Percentiles rank a stretch among this genome's conserved stretches.
Evolutionary conservation across 352 stramenopile genomes (phyloP).

Genomic region (Globisporangium camurandrum): DNA sequence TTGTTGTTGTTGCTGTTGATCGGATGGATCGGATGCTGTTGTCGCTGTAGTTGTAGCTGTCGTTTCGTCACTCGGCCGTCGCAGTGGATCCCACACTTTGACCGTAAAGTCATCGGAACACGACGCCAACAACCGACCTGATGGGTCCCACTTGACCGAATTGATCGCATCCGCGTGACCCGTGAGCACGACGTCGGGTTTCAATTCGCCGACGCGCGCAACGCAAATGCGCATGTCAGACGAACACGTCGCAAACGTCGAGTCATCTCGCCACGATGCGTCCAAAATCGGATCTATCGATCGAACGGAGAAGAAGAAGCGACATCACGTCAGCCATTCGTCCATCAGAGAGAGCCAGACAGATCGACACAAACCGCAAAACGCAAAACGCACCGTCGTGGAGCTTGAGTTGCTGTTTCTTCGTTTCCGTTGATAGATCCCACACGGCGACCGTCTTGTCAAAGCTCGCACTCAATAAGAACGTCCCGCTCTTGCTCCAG

Average conservation of each 20-base stretch:
- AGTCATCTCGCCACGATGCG: constrained; percentile 92
- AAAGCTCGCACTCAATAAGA: constrained; percentile 73
- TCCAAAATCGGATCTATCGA: constrained; percentile 76
- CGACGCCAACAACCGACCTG: constrained; percentile 89
- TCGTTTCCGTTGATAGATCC: constrained; percentile 84
- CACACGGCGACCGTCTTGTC: constrained; percentile 84
- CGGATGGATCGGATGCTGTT: constrained; percentile 4
- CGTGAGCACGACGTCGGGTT: constrained; percentile 76
- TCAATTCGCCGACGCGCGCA: constrained; percentile 73
- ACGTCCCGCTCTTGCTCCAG: constrained; percentile 74
- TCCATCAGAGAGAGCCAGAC: background rate
- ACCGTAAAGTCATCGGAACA: constrained; percentile 98
- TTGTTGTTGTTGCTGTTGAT: too few species aligned
- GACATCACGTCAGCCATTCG: background rate
- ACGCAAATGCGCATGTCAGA: constrained; percentile 92
- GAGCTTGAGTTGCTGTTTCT: constrained; percentile 92
- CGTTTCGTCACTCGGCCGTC: background rate
- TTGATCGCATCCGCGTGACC: constrained; percentile 98
- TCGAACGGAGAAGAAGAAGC: background rate
- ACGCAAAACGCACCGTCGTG: constrained; percentile 54
- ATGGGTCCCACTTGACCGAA: constrained; percentile 97
- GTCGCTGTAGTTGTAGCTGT: constrained; percentile 1
- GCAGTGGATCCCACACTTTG: constrained; percentile 92
- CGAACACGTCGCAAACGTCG: constrained; percentile 92
- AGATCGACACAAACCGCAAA: constrained; percentile 1